phyloP scores from a whole-genome alignment of 208 protist species.

The Trypanosoma mega region DNA sequence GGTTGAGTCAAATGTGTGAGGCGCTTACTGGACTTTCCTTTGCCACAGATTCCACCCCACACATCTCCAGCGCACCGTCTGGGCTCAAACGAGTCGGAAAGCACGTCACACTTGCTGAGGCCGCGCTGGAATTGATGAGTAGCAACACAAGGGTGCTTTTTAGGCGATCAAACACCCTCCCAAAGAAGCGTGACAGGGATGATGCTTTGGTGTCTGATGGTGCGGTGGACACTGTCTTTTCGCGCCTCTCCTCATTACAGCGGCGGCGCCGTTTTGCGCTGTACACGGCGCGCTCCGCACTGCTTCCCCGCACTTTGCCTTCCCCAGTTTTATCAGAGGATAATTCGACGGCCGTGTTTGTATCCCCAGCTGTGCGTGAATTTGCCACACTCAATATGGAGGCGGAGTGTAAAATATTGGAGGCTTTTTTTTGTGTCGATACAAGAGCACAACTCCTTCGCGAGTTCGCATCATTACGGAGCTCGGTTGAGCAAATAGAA shows the following conservation, averaged over 20 bases:
- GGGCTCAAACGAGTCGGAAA: slow-evolving; percentile 22
- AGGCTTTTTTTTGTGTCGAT: slow-evolving; percentile 42
- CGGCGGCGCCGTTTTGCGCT: slow-evolving; percentile 46
- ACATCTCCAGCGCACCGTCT: neutral
- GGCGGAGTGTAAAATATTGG: slow-evolving; percentile 60
- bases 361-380: slow-evolving; percentile 56
- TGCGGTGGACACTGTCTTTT: slow-evolving; percentile 16
- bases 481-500: slow-evolving; percentile 8
- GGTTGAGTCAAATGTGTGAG: slow-evolving; percentile 13
- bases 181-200: slow-evolving; percentile 7
- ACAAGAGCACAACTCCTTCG: slow-evolving; percentile 61
- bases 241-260: slow-evolving; percentile 31
- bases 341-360: slow-evolving; percentile 3
- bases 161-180: too few species aligned
- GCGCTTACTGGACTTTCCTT: neutral
- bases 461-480: slow-evolving; percentile 39
- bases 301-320: slow-evolving; percentile 42
- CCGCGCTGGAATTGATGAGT: slow-evolving; percentile 37
- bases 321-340: neutral
- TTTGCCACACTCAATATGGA: slow-evolving; percentile 46
- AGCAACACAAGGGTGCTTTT: slow-evolving; percentile 46
- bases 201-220: neutral
- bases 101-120: slow-evolving; percentile 44
- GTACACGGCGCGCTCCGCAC: slow-evolving; percentile 51
- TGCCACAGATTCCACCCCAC: neutral